Evolutionary conservation across 2,329 filamentous ascomycete genomes (phyloP).

Genomic region (Curvularia sp.): DNA sequence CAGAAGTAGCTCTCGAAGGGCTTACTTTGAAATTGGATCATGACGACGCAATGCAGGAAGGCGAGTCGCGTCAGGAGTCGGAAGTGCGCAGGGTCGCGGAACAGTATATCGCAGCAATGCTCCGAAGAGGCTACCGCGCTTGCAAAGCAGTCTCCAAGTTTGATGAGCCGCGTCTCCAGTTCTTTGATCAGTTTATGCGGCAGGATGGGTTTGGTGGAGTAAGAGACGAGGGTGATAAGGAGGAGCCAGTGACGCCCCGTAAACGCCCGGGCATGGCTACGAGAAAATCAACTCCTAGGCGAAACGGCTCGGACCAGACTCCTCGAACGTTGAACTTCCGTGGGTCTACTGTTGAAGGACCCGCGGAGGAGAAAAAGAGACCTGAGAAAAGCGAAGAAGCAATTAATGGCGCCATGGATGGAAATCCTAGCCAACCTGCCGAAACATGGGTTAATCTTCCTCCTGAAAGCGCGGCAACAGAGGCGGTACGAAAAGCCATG

Average conservation of each 20-base stretch:
- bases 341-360: background rate
- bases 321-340: constrained; percentile 9
- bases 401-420: constrained; percentile 1
- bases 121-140: constrained; percentile 7
- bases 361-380: background rate
- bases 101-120: constrained; percentile 7
- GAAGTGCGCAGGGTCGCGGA: constrained; percentile 11
- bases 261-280: constrained; percentile 12
- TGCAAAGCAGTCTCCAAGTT: constrained; percentile 17
- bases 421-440: constrained; percentile 5
- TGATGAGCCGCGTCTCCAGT: constrained; percentile 17
- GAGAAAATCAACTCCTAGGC: constrained; percentile 2
- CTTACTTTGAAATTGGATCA: constrained; percentile 8
- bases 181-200: constrained; percentile 18
- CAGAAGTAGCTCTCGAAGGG: constrained; percentile 17
- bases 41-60: constrained; percentile 7
- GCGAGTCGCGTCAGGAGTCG: background rate
- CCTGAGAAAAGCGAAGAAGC: background rate
- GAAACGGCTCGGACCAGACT: constrained; percentile 1
- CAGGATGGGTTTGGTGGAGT: constrained; percentile 17
- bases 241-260: constrained; percentile 4
- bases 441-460: constrained; percentile 10
- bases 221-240: constrained; percentile 4
- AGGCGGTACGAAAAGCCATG: constrained; percentile 16
- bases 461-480: constrained; percentile 13